Percentiles rank a stretch among this genome's conserved stretches.
These are phyloP conservation scores for Chrysosporium keratinophilum DNA, from an alignment of 2,329 filamentous ascomycete species.

Conservation along the genomic window DNA sequence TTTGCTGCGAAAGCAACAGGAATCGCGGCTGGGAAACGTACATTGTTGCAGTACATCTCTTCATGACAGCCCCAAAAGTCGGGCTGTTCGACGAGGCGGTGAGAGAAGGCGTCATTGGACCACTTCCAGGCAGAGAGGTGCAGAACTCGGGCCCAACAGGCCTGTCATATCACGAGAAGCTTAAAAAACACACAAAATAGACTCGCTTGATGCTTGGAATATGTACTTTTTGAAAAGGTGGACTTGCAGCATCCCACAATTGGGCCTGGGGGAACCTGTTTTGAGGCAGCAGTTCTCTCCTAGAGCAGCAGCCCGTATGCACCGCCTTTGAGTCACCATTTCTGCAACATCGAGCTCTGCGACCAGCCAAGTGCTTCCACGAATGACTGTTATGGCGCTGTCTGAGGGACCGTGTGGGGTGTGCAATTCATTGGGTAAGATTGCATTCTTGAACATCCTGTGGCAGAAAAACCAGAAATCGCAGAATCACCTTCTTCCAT, in stretches of 20 bases:
- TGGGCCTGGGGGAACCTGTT: not conserved
- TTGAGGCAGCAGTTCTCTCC: not conserved
- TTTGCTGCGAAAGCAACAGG: too few species aligned
- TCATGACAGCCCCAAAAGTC: not conserved
- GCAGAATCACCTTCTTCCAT: too few species aligned
- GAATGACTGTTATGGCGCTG: not conserved
- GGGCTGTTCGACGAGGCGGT: slow-evolving; percentile 5
- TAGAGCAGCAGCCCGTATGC: not conserved
- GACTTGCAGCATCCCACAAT: not conserved
- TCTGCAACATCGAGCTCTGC: not conserved
- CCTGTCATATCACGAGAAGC: not conserved
- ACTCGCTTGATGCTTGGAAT: not conserved
- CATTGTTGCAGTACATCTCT: slow-evolving; percentile 3
- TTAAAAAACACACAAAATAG: not conserved
- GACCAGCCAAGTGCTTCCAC: not conserved
- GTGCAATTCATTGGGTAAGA: not conserved
- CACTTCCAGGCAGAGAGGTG: not conserved
- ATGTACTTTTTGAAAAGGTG: not conserved
- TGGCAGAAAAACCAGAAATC: not conserved
- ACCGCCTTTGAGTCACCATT: not conserved
- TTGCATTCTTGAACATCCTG: not conserved
- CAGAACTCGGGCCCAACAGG: not conserved
- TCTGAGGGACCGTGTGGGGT: not conserved
- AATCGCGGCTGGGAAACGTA: not conserved
- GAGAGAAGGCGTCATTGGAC: slow-evolving; percentile 2